Evolutionary conservation across 768 basidiomycete genomes (phyloP), one percentile per base, ranked within the genome.

Genomic region (Termitomyces eurrhizus): DNA sequence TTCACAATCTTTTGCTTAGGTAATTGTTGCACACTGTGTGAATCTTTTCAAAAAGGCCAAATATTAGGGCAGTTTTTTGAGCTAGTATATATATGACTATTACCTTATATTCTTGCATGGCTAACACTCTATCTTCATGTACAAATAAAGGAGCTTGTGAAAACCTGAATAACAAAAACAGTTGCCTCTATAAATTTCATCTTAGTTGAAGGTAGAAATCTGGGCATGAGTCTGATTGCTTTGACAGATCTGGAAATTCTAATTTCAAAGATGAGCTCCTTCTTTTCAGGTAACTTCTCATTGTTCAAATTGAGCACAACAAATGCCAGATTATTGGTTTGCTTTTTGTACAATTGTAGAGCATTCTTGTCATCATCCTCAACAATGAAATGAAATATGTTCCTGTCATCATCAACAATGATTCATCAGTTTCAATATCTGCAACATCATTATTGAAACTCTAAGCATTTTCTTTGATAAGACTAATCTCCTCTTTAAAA

Each of bases 171-270:
- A 7, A 6, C 14, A 11, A 52, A 14, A 36, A 35, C 21, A 13
- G n/a, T n/a, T 12, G 3, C 11, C 11, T 36, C 11, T 36, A 65
- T 76, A 39, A 61, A 85, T 75, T 86, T 85, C 87, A 90, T 88
- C 78, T 90, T 91, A 2, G 86, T 88, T 5, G 87, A 88, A 0
- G 87, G 86, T 39, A 87, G 66, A 71, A 89, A 87, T 36, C 77
- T 74, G 16, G 84, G 77, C 74, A 85, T 77, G 14, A 77, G 62
- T 64, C 78, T 77, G 60, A 83, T 69, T 7, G 72, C 70, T 46
- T 74, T 76, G 39, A 67, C 63, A 8, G 73, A 64, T 3, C 71
- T 48, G 36, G 66, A 54, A 18, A 56, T 69, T 53, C 72, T 71
- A 60, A 69, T 63, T 39, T 79, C 77, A 49, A 77, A 77, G 32